A percentile compares a stretch with the other conserved stretches of the same genome.
Conservation (phyloP, 1,139 yeast species). For the Candida dubliniensis region DNA sequence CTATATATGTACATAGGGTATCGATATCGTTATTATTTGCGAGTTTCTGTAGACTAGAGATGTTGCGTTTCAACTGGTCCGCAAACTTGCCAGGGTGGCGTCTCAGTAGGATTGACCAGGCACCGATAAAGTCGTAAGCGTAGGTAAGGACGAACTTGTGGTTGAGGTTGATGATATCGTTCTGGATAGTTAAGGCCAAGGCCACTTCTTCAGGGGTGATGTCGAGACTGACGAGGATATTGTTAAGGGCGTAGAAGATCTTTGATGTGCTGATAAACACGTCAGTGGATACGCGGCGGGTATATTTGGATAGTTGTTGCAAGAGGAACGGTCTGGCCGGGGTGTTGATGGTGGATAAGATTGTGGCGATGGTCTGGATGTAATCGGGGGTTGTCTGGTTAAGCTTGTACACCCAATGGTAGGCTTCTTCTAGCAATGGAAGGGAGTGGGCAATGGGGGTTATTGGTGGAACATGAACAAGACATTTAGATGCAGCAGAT, state of each 20-base stretch:
- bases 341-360: slow-evolving; percentile 22
- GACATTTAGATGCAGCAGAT: slow-evolving; percentile 28
- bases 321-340: slow-evolving; percentile 17
- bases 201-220: slow-evolving; percentile 10
- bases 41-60: slow-evolving; percentile 7
- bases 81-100: slow-evolving; percentile 2
- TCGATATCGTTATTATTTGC: slow-evolving; percentile 6
- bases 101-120: slow-evolving; percentile 25
- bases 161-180: slow-evolving; percentile 18
- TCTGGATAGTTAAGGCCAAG: slow-evolving; percentile 22
- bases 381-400: slow-evolving; percentile 10
- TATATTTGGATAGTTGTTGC: slow-evolving; percentile 7
- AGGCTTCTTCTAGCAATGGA: slow-evolving; percentile 25
- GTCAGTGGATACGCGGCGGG: slow-evolving; percentile 5
- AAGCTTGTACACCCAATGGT: slow-evolving; percentile 15
- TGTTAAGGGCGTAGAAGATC: slow-evolving; percentile 29
- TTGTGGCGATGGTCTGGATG: slow-evolving; percentile 16
- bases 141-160: slow-evolving; percentile 27
- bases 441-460: slow-evolving; percentile 32
- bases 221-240: slow-evolving; percentile 30
- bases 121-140: slow-evolving; percentile 35
- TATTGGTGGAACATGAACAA: slow-evolving; percentile 48
- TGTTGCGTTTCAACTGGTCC: slow-evolving; percentile 7
- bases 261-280: slow-evolving; percentile 28
- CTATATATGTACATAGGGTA: slow-evolving; percentile 10